Evolutionary conservation across 768 basidiomycete genomes (phyloP), one percentile per base, ranked within the genome.

Genomic region (Cantharellus anzutake): DNA sequence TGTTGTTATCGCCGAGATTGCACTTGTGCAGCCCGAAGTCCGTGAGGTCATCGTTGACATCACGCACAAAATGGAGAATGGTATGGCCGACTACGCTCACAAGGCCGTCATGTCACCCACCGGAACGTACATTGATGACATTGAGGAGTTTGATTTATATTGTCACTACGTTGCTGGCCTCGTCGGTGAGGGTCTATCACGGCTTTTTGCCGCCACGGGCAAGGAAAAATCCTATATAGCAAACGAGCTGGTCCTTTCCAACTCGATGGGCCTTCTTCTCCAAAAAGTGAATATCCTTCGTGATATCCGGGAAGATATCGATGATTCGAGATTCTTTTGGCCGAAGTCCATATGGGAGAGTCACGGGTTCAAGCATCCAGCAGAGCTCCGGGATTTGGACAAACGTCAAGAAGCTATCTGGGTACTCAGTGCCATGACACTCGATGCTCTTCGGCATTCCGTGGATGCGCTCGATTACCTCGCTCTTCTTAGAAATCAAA

Each of bases 251-350:
- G 86, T 86, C 64, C 77, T 98, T 2, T 82, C 85, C 66, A 94
- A 96, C 72, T 85, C 85, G 5, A 89, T 96, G 84, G 94, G 94
- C n/a, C 77, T 91, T 39, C 74, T 97, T 51, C 79, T 99, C 5
- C 94, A 99, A 70, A 99, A 99, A 73, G 96, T 92, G 37, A 99
- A 99, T 70, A 96, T 99, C 70, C 88, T 91, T 59, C 87, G 94
- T 61, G 94, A 99, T 71, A 88, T 80, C 73, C 80, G 85, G 51
- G 94, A 99, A 70, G 94, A 99, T 69, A 76, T 81, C 11, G 84
- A 93, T 50, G 77, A 93, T 35, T 74, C 76, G 4, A 80, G 94
- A 50, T 85, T 78, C 67, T 98, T 97, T 76, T 99, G 96, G 93
- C 94, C 94, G 0, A 78, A 76, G 53, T 91, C 91, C 69, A 89